Evolutionary conservation across 2,329 filamentous ascomycete genomes (phyloP).

Genomic region (Pyricularia sp.): DNA sequence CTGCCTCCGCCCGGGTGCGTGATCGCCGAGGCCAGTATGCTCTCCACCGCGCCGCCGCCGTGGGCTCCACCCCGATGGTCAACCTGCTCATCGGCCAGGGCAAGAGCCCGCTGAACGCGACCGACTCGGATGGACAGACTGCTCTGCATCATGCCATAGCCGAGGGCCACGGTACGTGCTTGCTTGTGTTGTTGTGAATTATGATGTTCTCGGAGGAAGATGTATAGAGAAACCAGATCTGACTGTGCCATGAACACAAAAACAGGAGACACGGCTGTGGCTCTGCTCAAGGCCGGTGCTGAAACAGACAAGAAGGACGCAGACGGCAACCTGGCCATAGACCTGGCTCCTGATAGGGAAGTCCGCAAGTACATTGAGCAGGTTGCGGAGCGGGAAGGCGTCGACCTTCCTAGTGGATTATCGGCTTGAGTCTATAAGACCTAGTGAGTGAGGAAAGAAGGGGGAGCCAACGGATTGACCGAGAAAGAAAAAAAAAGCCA

Average conservation of each 20-base stretch:
- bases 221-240: neutral
- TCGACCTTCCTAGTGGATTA: slow-evolving; percentile 38
- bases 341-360: slow-evolving; percentile 79
- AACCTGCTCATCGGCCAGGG: slow-evolving; percentile 62
- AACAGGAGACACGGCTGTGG: slow-evolving; percentile 68
- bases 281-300: slow-evolving; percentile 75
- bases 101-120: slow-evolving; percentile 72
- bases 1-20: slow-evolving; percentile 68
- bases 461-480: neutral
- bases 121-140: slow-evolving; percentile 75
- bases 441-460: neutral
- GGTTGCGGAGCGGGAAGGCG: slow-evolving; percentile 74
- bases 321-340: slow-evolving; percentile 63
- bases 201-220: neutral
- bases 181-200: neutral
- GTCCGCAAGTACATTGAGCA: slow-evolving; percentile 69
- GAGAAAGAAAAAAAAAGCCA: neutral
- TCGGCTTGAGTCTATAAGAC: neutral
- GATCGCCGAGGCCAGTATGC: slow-evolving; percentile 85
- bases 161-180: slow-evolving; percentile 56
- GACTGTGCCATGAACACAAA: neutral
- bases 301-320: slow-evolving; percentile 68
- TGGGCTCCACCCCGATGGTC: slow-evolving; percentile 82
- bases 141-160: slow-evolving; percentile 81
- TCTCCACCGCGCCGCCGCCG: slow-evolving; percentile 83